A percentile compares a stretch with the other conserved stretches of the same genome.
Evolutionary conservation across 2,329 filamentous ascomycete genomes (phyloP).

Genomic region (Sclerotinia sclerotiorum): DNA sequence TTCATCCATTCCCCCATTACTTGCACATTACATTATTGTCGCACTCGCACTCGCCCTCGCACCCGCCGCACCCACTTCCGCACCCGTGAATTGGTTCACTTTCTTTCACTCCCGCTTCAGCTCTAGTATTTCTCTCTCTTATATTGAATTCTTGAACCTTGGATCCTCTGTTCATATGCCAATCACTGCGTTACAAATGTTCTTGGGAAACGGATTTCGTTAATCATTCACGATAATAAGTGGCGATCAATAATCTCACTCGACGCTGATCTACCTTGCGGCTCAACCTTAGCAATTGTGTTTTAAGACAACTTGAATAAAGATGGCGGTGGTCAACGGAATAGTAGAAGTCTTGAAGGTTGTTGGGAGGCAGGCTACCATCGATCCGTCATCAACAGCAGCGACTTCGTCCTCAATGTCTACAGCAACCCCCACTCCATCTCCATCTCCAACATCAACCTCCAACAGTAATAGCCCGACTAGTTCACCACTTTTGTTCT

Average conservation of each 20-base stretch:
- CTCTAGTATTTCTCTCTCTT: background rate
- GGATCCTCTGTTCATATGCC: background rate
- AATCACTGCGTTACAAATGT: slow-evolving; percentile 12
- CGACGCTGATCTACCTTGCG: background rate
- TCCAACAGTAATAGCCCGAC: slow-evolving; percentile 47
- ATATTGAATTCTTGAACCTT: background rate
- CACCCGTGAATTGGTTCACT: slow-evolving; percentile 7
- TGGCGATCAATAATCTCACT: slow-evolving; percentile 12
- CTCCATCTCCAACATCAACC: slow-evolving; percentile 29
- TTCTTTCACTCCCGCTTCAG: background rate
- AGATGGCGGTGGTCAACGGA: slow-evolving; percentile 35
- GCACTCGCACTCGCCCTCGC: background rate
- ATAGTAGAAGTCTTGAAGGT: slow-evolving; percentile 35
- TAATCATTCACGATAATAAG: slow-evolving; percentile 15
- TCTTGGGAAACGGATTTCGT: background rate
- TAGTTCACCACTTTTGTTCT: slow-evolving; percentile 80
- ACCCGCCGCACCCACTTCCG: background rate
- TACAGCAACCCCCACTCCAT: slow-evolving; percentile 23
- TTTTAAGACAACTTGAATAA: slow-evolving; percentile 9
- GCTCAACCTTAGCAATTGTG: background rate
- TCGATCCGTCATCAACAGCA: background rate
- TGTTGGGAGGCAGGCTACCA: slow-evolving; percentile 30
- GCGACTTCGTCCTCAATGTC: slow-evolving; percentile 20
- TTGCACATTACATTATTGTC: too few species aligned
- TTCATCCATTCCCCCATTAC: background rate